A percentile compares a stretch with the other conserved stretches of the same genome.
phyloP scores from a whole-genome alignment of 179 eudicot genomes.

The Pouteria campechiana region DNA sequence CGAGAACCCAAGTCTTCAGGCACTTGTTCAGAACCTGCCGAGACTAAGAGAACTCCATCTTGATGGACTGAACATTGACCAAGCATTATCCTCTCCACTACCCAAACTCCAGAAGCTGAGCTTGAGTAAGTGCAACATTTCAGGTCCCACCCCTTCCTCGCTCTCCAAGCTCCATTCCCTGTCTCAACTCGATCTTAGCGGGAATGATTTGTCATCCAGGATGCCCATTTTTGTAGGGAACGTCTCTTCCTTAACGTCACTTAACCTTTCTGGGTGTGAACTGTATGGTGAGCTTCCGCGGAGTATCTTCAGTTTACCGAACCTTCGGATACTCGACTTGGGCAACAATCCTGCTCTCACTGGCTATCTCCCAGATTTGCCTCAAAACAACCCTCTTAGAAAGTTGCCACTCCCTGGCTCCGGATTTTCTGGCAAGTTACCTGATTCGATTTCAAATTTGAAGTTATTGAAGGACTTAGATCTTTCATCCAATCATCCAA shows the following conservation, averaged over 20 bases:
- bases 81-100: too few relatives aligned
- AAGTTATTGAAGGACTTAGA: not conserved
- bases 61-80: not conserved
- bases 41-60: constrained; percentile 4
- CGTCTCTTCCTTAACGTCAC: not conserved
- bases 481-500: too few relatives aligned
- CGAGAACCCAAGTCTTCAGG: constrained; percentile 4
- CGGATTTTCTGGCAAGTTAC: constrained; percentile 9
- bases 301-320: constrained; percentile 7
- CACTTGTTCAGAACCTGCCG: constrained; percentile 7
- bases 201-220: too few relatives aligned
- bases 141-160: too few relatives aligned
- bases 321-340: constrained; percentile 1
- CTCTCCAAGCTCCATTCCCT: too few relatives aligned
- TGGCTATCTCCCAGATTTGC: constrained; percentile 1
- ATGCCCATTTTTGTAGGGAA: constrained; percentile 5
- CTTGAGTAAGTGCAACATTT: too few relatives aligned
- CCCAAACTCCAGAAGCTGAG: too few relatives aligned
- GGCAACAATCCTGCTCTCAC: not conserved
- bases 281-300: constrained; percentile 8
- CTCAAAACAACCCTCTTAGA: constrained; percentile 7
- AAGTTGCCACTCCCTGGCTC: constrained; percentile 2
- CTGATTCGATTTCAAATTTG: constrained; percentile 8
- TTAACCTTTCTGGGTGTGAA: not conserved
- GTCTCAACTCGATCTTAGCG: too few relatives aligned